Evolutionary conservation across 2,329 filamentous ascomycete genomes (phyloP).

Genomic region (Berkeleyomyces basicola): DNA sequence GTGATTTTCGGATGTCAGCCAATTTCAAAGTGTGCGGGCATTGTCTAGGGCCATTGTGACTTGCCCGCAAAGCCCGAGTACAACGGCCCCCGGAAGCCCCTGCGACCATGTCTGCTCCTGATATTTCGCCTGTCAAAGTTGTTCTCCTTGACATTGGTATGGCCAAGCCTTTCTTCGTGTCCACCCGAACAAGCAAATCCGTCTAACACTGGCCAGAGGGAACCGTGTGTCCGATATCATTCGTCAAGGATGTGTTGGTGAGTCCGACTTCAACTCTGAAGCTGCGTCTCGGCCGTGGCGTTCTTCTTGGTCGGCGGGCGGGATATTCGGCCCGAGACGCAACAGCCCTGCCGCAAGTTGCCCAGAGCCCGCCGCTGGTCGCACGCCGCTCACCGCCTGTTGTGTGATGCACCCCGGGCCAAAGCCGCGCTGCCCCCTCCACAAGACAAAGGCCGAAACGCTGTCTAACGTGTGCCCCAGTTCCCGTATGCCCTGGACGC

Average conservation of each 20-base stretch:
- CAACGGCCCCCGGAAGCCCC: not conserved
- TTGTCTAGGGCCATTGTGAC: no score
- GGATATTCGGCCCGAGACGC: not conserved
- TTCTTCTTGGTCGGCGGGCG: not conserved
- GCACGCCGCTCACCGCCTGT: not conserved
- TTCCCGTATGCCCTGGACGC: conserved; percentile 60
- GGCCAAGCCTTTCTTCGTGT: conserved; percentile 16
- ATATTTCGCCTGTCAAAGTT: conserved; percentile 23
- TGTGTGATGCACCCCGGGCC: not conserved
- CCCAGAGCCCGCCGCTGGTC: not conserved
- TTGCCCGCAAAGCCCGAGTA: not conserved
- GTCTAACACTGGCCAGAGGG: conserved; percentile 39
- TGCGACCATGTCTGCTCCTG: not conserved
- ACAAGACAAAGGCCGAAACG: not conserved
- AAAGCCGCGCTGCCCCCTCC: not conserved
- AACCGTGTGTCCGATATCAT: conserved; percentile 68
- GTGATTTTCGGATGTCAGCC: no score
- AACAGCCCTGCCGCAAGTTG: not conserved
- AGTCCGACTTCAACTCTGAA: conserved; percentile 22
- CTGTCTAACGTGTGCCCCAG: conserved; percentile 25
- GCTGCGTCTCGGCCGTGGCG: not conserved
- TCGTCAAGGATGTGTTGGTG: conserved; percentile 71
- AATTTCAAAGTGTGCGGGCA: not conserved
- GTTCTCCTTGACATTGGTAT: conserved; percentile 44
- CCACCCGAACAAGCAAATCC: not conserved